Base-by-base conservation (phyloP, 768 basidiomycete species). In the Pleurotus eryngii region DNA sequence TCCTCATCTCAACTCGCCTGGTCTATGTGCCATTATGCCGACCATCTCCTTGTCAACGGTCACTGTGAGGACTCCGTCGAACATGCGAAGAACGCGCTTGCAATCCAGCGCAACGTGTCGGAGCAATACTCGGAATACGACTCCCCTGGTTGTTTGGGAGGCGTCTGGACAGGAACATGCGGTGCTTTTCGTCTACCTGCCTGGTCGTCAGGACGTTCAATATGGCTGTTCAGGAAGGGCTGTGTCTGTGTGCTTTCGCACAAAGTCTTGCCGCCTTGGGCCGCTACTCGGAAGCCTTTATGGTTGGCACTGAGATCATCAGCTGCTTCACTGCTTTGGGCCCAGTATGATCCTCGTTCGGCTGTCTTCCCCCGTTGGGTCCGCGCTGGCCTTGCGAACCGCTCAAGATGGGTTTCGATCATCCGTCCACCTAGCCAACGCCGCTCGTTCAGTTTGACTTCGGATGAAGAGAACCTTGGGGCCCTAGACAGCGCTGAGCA, bases 281-380 rank as follows among this genome's bases (percentile, higher is more conserved):
- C 7, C 51, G 38, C 8, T 54, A 54, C 22, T 15, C 35, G 3
- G 51, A 54, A 18, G 51, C 51, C 20, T 24, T 54, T 15, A 54
- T 54, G 12, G 51, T 39, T 17, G 51, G 30, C 17, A 54, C 38
- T 24, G 51, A 54, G 11, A 39, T 39, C 18, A 39, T 54, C 38
- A 54, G 39, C 39, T 54, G 51, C 38, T 54, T 17, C 38, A 37
- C 38, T 12, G 51, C 51, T 9, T 54, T 54, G 18, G 18, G 51
- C 20, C 15, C 18, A 54, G 18, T 45, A 45, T 20, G 38, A 39
- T 54, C 51, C 51, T 3, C 18, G 37, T 24, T 54, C 51, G 14
- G 30, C 30, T 35, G 11, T 35, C 30, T 35, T 35, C 30, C 30
- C 30, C 30, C 30, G 30, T 35, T 35, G 30, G 30, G 30, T 35